Evolutionary conservation across 1,284 basidiomycete species (phyloP).

Genomic region (Violaceomyces palustris): DNA sequence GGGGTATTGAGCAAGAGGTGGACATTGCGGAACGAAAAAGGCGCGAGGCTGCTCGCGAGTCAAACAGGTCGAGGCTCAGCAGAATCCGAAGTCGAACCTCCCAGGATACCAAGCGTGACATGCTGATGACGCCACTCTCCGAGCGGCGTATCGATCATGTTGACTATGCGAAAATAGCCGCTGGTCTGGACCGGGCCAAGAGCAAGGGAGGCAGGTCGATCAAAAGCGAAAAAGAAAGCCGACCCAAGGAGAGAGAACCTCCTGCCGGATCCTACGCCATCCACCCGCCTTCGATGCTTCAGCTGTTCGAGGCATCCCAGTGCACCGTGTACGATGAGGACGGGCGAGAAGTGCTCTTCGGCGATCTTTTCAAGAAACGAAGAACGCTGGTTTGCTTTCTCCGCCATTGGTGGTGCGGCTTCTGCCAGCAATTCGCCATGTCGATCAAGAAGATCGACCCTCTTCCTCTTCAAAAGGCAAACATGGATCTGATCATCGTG

Average conservation of each 20-base stretch:
- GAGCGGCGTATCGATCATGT: too few species aligned
- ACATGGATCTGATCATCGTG: slow-evolving; percentile 66
- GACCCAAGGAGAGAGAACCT: not conserved
- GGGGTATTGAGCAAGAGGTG: slow-evolving; percentile 25
- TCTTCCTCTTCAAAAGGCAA: slow-evolving; percentile 60
- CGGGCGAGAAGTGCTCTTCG: slow-evolving; percentile 66
- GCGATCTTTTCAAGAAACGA: slow-evolving; percentile 64
- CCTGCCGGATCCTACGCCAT: slow-evolving; percentile 31
- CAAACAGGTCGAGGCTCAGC: too few species aligned
- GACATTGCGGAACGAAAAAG: slow-evolving; percentile 14
- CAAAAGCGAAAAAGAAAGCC: not conserved
- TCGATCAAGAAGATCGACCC: slow-evolving; percentile 61
- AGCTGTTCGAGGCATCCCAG: slow-evolving; percentile 62
- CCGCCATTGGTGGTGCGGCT: slow-evolving; percentile 60
- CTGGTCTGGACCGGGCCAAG: too few species aligned
- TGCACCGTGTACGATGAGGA: slow-evolving; percentile 65
- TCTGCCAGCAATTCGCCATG: slow-evolving; percentile 78
- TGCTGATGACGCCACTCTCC: too few species aligned
- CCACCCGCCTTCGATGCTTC: slow-evolving; percentile 37
- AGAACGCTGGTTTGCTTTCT: slow-evolving; percentile 64
- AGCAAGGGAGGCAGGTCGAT: too few species aligned
- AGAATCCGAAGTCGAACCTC: too few species aligned
- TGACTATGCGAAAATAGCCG: too few species aligned
- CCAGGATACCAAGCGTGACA: too few species aligned
- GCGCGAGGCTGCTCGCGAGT: too few species aligned